Evolutionary conservation across 768 basidiomycete species (phyloP).

Genomic region (Kockovaella imperatae): DNA sequence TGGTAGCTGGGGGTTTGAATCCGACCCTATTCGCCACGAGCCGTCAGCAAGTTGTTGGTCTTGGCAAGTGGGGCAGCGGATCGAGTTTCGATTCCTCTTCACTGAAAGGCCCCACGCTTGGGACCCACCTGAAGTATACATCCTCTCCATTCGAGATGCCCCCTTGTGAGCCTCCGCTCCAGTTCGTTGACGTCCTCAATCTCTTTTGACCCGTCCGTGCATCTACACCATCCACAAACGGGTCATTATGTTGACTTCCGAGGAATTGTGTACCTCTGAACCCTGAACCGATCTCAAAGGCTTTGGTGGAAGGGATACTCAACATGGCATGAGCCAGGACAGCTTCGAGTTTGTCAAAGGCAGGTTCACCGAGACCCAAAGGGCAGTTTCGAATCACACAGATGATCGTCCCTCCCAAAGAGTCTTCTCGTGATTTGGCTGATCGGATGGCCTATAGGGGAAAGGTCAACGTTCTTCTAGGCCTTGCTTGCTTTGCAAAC

Average conservation of each 20-base stretch:
- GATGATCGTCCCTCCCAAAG: conserved; percentile 95
- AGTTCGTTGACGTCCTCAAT: conserved; percentile 80
- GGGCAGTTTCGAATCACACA: conserved; percentile 90
- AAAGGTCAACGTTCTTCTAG: neutral
- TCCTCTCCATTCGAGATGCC: conserved; percentile 96
- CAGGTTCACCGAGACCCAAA: conserved; percentile 87
- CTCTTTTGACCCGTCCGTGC: conserved; percentile 33
- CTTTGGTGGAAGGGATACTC: conserved; percentile 96
- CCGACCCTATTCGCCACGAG: conserved; percentile 57
- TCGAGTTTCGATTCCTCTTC: too few relatives aligned
- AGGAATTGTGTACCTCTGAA: conserved; percentile 91
- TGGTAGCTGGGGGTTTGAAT: conserved; percentile 98
- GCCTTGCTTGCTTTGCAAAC: neutral
- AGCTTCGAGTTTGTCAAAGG: conserved; percentile 98
- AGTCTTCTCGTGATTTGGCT: conserved; percentile 82
- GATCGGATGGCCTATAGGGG: conserved; percentile 71
- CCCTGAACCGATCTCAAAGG: conserved; percentile 94
- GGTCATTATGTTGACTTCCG: conserved; percentile 88
- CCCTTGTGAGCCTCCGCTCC: conserved; percentile 95
- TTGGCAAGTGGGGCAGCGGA: too few relatives aligned
- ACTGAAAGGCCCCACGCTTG: too few relatives aligned
- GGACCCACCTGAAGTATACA: conserved; percentile 96
- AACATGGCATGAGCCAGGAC: conserved; percentile 95
- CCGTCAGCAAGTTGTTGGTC: too few relatives aligned
- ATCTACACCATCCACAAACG: conserved; percentile 62